A percentile compares a stretch with the other conserved stretches of the same genome.
These are phyloP conservation scores for Penicillium antarcticum DNA, from an alignment of 495 filamentous ascomycete species.

Conservation along the genomic window DNA sequence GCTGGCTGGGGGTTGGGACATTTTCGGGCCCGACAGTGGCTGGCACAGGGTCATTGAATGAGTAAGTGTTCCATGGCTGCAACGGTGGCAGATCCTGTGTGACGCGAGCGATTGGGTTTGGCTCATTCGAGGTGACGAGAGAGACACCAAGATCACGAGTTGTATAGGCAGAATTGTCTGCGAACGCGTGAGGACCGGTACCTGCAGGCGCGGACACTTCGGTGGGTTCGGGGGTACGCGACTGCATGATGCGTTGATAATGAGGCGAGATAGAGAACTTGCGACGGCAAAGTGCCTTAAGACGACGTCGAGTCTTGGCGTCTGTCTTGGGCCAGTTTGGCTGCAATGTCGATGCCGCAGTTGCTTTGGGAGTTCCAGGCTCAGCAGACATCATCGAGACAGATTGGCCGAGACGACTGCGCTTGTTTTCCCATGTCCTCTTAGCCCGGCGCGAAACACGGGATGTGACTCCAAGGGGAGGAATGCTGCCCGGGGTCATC, in stretches of 20 bases:
- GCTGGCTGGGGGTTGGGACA: conserved; percentile 10
- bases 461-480: conserved; percentile 84
- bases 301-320: conserved; percentile 70
- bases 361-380: conserved; percentile 55
- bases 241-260: conserved; percentile 68
- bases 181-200: conserved; percentile 18
- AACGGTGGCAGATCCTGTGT: conserved; percentile 33
- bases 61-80: conserved; percentile 21
- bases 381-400: conserved; percentile 10
- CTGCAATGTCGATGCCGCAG: conserved; percentile 19
- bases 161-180: conserved; percentile 44
- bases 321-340: conserved; percentile 78
- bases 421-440: conserved; percentile 66
- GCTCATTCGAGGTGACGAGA: conserved; percentile 72
- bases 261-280: conserved; percentile 67
- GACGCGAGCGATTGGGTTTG: conserved; percentile 66
- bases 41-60: conserved; percentile 35
- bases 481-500: conserved; percentile 78
- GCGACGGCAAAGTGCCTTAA: conserved; percentile 78
- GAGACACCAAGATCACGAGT: conserved; percentile 85
- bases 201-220: conserved; percentile 39
- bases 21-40: neutral
- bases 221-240: conserved; percentile 70
- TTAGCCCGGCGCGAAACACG: conserved; percentile 84
- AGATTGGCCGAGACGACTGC: conserved; percentile 9